Percentiles rank a stretch among this genome's conserved stretches.
These are phyloP conservation scores for Hypoxylon sp. DNA, from an alignment of 2,329 filamentous ascomycete species.

Conservation along the genomic window DNA sequence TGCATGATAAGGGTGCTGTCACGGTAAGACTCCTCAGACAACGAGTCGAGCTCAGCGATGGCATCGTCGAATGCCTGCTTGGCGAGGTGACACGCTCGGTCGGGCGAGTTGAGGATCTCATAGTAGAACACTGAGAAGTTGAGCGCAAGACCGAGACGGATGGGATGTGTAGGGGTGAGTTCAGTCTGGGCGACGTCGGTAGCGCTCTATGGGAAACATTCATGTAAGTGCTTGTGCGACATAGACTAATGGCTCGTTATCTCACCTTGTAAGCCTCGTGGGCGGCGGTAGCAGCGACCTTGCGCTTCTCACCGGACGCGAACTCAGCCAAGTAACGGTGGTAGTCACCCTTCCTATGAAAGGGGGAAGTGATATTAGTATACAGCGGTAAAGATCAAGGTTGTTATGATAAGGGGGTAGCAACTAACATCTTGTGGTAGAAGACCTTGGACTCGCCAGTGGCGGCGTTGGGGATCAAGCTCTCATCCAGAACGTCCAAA, in stretches of 20 bases:
- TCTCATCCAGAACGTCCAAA: constrained; percentile 92
- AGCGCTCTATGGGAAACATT: constrained; percentile 76
- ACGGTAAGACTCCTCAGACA: constrained; percentile 98
- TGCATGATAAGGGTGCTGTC: constrained; percentile 99
- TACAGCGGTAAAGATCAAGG: constrained; percentile 19
- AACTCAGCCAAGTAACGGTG: constrained; percentile 97
- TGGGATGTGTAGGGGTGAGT: constrained; percentile 96
- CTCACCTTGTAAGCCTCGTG: constrained; percentile 98
- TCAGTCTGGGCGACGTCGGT: constrained; percentile 99
- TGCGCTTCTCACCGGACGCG: constrained; percentile 91
- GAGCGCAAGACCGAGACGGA: constrained; percentile 95
- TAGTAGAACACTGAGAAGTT: constrained; percentile 99
- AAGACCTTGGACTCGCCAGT: constrained; percentile 99
- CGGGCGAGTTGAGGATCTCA: constrained; percentile 98
- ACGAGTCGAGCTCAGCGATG: constrained; percentile 97
- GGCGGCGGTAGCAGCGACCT: constrained; percentile 86
- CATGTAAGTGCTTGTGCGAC: constrained; percentile 34
- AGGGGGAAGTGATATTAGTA: constrained; percentile 31
- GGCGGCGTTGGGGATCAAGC: constrained; percentile 94
- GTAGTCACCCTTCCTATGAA: constrained; percentile 92
- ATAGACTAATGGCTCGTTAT: constrained; percentile 3
- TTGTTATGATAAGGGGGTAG: constrained; percentile 25
- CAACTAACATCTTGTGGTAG: constrained; percentile 98
- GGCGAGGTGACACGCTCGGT: constrained; percentile 97
- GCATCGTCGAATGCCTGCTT: constrained; percentile 99